phyloP scores from a whole-genome alignment of 2,329 filamentous ascomycete species.

The Fusarium sublunatum region DNA sequence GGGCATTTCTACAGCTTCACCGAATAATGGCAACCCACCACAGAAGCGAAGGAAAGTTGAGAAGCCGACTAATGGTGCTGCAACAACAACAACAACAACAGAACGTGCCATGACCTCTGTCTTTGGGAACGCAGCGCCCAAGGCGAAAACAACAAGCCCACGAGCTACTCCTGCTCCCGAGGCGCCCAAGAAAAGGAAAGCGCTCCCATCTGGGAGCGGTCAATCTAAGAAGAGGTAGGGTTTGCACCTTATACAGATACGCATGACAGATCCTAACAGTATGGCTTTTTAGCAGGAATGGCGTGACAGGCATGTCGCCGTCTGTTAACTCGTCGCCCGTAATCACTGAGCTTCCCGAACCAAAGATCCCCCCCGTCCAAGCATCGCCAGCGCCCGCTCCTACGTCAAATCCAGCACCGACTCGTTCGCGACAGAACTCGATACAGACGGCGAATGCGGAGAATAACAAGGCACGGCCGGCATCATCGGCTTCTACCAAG shows the following conservation, averaged over 20 bases:
- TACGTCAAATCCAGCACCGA: slow-evolving; percentile 71
- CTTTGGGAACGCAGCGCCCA: slow-evolving; percentile 62
- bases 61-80: slow-evolving; percentile 64
- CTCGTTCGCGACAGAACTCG: slow-evolving; percentile 81
- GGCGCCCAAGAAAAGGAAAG: slow-evolving; percentile 78
- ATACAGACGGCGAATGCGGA: slow-evolving; percentile 67
- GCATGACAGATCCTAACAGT: slow-evolving; percentile 26
- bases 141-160: slow-evolving; percentile 72
- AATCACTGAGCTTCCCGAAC: slow-evolving; percentile 74
- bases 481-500: slow-evolving; percentile 71
- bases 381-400: slow-evolving; percentile 70
- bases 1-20: slow-evolving; percentile 69
- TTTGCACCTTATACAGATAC: background rate
- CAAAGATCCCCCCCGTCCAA: slow-evolving; percentile 58
- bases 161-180: slow-evolving; percentile 76
- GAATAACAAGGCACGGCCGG: slow-evolving; percentile 63
- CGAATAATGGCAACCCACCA: slow-evolving; percentile 66
- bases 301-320: slow-evolving; percentile 68
- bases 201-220: slow-evolving; percentile 71
- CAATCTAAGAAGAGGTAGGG: slow-evolving; percentile 82
- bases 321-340: slow-evolving; percentile 81
- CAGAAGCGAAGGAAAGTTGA: slow-evolving; percentile 86
- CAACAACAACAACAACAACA: slow-evolving; percentile 61
- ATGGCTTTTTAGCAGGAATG: slow-evolving; percentile 48
- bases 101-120: slow-evolving; percentile 76